Evolutionary conservation across 306 rosid species (phyloP).

Genomic region (Vigna nakashimae): DNA sequence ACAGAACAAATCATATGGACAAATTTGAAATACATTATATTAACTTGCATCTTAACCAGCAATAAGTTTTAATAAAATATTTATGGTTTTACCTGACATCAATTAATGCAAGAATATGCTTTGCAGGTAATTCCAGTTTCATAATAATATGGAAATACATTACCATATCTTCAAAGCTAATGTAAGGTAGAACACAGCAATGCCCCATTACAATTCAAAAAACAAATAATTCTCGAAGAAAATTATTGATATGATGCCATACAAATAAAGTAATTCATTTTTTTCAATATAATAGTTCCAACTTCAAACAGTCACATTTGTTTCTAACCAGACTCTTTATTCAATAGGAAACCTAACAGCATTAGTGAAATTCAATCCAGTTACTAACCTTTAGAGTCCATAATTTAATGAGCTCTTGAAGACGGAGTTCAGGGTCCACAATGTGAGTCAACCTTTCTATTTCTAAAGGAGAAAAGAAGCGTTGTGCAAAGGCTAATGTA

Average conservation of each 20-base stretch:
- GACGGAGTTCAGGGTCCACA: constrained; percentile 80
- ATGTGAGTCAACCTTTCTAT: constrained; percentile 67
- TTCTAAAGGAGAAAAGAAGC: constrained; percentile 80
- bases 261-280: neutral
- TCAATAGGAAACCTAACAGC: constrained; percentile 27
- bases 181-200: neutral
- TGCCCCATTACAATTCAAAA: neutral
- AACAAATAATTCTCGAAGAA: neutral
- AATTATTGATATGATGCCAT: neutral
- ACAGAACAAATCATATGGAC: neutral
- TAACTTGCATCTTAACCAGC: neutral
- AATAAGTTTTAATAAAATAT: neutral
- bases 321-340: constrained; percentile 17
- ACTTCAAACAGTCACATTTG: neutral
- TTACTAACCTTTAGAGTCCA: constrained; percentile 57
- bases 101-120: neutral
- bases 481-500: constrained; percentile 74
- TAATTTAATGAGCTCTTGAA: constrained; percentile 68
- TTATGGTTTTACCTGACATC: constrained; percentile 12
- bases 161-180: constrained; percentile 33
- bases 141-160: constrained; percentile 18
- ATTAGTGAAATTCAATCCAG: constrained; percentile 20
- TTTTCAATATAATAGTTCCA: constrained; percentile 2
- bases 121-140: constrained; percentile 1
- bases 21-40: neutral